A percentile compares a stretch with the other conserved stretches of the same genome.
Evolutionary conservation across 495 filamentous ascomycete genomes (phyloP).

Genomic region (Lasiosphaeria ovina): DNA sequence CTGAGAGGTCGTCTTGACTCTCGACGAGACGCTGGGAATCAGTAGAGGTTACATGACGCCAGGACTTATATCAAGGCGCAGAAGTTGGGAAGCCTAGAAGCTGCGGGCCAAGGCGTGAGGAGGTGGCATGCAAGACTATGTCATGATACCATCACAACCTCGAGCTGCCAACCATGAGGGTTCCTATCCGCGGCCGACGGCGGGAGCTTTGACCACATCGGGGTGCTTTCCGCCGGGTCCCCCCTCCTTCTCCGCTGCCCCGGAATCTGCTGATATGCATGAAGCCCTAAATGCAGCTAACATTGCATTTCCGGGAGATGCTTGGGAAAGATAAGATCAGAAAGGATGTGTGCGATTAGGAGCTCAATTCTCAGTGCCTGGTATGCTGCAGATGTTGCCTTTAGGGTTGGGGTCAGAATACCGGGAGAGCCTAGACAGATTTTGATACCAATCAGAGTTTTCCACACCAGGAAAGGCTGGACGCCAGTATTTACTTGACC

Average conservation of each 20-base stretch:
- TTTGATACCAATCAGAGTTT: no score
- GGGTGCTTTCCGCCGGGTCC: not conserved
- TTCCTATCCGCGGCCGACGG: not conserved
- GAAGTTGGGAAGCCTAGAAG: no score
- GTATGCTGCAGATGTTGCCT: not conserved
- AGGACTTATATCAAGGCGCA: no score
- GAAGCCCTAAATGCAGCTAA: no score
- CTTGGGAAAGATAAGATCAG: not conserved
- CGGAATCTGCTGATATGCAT: not conserved
- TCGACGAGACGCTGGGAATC: slow-evolving; percentile 47
- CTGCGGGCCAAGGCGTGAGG: slow-evolving; percentile 2
- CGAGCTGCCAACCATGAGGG: not conserved
- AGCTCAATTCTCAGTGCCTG: not conserved
- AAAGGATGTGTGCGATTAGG: not conserved
- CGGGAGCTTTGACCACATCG: slow-evolving; percentile 5
- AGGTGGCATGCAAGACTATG: not conserved
- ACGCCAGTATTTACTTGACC: no score
- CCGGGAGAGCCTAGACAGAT: no score
- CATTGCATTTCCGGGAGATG: not conserved
- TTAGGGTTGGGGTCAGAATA: no score
- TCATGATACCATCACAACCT: not conserved
- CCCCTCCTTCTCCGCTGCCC: not conserved
- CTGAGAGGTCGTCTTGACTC: slow-evolving; percentile 47
- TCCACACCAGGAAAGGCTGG: no score
- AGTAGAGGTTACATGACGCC: slow-evolving; percentile 45